These are phyloP conservation scores for Aurinia saxatilis DNA, from an alignment of 345 rosid genomes.

Conservation along the genomic window DNA sequence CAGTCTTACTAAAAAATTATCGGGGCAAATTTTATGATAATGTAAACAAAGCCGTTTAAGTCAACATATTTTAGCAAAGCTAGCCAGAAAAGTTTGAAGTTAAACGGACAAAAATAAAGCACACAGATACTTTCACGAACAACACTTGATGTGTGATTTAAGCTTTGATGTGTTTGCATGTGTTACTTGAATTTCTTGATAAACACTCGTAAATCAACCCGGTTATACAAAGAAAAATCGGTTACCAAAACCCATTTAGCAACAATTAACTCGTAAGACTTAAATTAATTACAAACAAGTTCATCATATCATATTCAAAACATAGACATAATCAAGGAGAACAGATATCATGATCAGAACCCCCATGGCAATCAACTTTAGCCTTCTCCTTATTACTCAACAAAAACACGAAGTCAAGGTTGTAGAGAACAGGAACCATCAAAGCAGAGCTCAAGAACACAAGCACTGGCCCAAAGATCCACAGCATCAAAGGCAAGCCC, in stretches of 20 bases:
- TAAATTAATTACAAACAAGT: not conserved
- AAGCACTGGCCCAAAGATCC: conserved; percentile 89
- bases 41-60: too few species aligned
- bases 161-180: too few species aligned
- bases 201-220: not conserved
- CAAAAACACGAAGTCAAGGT: conserved; percentile 51
- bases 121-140: too few species aligned
- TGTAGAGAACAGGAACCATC: conserved; percentile 69
- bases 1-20: too few species aligned
- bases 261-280: not conserved
- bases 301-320: not conserved
- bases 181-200: too few species aligned
- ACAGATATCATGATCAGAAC: conserved; percentile 6
- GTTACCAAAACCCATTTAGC: not conserved
- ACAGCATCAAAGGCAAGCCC: conserved; percentile 63
- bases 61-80: too few species aligned
- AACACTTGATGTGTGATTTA: too few species aligned
- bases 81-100: too few species aligned
- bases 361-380: conserved; percentile 28
- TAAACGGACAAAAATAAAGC: too few species aligned
- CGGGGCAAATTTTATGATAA: too few species aligned
- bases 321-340: conserved; percentile 8
- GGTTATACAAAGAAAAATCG: not conserved
- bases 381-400: conserved; percentile 18
- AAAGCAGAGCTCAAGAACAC: conserved; percentile 55